These are phyloP conservation scores for Zymoseptoria tritici DNA, from an alignment of 2,329 filamentous ascomycete genomes.

Conservation along the genomic window DNA sequence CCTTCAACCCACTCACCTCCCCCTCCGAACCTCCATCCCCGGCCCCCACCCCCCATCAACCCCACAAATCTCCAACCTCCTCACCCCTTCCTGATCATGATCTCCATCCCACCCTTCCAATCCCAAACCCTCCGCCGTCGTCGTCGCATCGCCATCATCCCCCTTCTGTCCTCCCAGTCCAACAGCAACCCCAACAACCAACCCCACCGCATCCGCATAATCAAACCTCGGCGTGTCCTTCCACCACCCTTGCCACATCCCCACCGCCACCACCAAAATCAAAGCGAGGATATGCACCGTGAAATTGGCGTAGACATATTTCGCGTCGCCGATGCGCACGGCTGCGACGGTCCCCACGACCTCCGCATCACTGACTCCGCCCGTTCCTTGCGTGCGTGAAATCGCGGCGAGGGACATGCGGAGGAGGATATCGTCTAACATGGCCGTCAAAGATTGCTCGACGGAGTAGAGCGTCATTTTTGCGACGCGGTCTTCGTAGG, in stretches of 20 bases:
- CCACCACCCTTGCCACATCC: background rate
- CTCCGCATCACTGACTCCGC: background rate
- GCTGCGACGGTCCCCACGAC: background rate
- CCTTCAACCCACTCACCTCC: background rate
- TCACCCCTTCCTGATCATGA: background rate
- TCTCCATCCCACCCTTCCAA: background rate
- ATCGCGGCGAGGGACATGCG: background rate
- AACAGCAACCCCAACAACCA: background rate
- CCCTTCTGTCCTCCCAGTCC: background rate
- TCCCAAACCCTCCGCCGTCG: background rate
- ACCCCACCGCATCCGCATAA: background rate
- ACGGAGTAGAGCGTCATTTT: background rate
- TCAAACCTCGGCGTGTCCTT: background rate
- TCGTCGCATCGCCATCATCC: background rate
- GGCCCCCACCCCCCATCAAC: background rate
- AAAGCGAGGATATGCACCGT: background rate
- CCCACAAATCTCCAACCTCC: background rate
- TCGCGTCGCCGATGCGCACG: background rate
- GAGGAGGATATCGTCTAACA: constrained; percentile 6
- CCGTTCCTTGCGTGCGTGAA: background rate
- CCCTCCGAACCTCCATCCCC: background rate
- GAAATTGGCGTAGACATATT: background rate
- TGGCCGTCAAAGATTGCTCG: background rate
- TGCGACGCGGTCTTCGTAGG: background rate
- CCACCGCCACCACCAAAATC: background rate